These are phyloP conservation scores for Penicillium expansum DNA, from an alignment of 2,329 filamentous ascomycete species.

Conservation along the genomic window DNA sequence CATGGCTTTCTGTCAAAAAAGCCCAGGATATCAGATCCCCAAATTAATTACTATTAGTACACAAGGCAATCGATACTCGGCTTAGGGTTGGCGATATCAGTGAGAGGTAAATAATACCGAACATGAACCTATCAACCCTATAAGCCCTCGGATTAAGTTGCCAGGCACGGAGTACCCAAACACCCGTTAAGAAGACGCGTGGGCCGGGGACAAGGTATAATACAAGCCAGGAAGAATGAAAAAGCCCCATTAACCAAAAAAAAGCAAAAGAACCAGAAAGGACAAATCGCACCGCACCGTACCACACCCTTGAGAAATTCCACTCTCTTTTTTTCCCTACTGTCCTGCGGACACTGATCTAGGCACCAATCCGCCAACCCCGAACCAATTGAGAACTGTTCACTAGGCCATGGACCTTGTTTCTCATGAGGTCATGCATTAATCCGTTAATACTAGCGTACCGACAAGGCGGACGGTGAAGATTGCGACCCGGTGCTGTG, in stretches of 20 bases:
- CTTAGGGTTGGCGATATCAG: background rate
- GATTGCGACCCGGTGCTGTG: background rate
- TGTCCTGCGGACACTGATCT: background rate
- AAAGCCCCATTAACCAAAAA: no score
- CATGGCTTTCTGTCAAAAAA: background rate
- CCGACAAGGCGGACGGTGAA: background rate
- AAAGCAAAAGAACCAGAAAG: background rate
- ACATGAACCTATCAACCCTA: background rate
- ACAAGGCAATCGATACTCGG: background rate
- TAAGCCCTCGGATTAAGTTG: background rate
- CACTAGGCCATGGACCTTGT: background rate
- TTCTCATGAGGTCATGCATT: background rate
- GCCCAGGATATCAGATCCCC: conserved; percentile 1
- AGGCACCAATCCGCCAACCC: background rate
- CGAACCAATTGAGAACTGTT: background rate
- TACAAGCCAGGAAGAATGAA: background rate
- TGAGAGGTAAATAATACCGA: background rate
- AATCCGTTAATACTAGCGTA: background rate
- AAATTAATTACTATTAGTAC: background rate
- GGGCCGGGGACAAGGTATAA: background rate
- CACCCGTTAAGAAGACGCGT: background rate
- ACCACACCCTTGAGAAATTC: background rate
- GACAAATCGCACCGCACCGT: background rate
- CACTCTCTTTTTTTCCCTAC: background rate
- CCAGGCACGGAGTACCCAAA: background rate